Base-by-base conservation (phyloP, 2,329 filamentous ascomycete species). In the Fusarium secorum region DNA sequence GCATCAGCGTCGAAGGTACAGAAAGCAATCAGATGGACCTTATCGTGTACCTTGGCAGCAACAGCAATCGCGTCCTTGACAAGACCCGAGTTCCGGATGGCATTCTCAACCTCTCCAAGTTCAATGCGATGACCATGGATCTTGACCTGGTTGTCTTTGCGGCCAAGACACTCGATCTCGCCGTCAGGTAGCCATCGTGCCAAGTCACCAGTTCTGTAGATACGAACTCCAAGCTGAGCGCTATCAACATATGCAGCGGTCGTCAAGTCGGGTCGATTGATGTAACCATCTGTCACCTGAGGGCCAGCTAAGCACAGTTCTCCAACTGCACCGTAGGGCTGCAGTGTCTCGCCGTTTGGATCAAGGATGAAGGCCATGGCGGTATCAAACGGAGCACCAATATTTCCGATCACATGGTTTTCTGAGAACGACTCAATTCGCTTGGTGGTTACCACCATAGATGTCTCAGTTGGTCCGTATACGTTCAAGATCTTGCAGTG, bases 91-190 rank as follows among this genome's bases (percentile, higher is more conserved):
- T 39, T 41, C 14, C 56, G 45, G n/a, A 52, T 59, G 11, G 35
- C 36, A n/a, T 59, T 59, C 28, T 78, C 74, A n/a, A 79, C 63
- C 20, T 79, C 77, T 20, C 63, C 74, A 4, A 75, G 68, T 62
- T 78, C 77, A 10, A 77, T 65, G 7, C 75, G 72, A 20, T 77
- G 74, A 5, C 77, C 74, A 13, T 68, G 66, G 20, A 78, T 63
- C 64, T 78, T 78, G 60, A 77, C 71, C 33, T 78, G 74, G 13
- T 70, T 60, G 26, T 78, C 76, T 24, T 74, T 74, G 3, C 75
- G 71, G 11, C 76, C 73, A 15, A 75, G 58, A 30, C 55, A 64
- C 41, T 70, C 48, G 1, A 70, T 68, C 30, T 68, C 62, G 4
- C 73, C 73, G 15, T 41, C 44, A 4, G 71, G 64, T 3, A 73